A percentile compares a stretch with the other conserved stretches of the same genome.
Evolutionary conservation across 148 eudicot species (phyloP).

Genomic region (Chenopodium berlandieri): DNA sequence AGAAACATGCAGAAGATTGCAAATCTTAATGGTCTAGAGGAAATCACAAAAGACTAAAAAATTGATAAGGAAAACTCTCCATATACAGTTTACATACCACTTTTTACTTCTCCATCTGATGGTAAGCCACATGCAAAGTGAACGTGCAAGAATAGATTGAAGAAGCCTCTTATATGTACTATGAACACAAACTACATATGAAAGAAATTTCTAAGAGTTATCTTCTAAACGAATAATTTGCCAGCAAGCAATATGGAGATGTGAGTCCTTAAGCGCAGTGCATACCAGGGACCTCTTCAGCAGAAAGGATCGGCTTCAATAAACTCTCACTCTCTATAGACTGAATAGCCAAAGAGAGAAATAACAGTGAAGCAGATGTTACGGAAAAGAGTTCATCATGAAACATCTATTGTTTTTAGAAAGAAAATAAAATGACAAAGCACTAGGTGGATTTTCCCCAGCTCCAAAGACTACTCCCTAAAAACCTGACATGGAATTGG

Average conservation of each 20-base stretch:
- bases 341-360: constrained; percentile 39
- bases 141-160: constrained; percentile 61
- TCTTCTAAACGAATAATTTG: not conserved
- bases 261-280: not conserved
- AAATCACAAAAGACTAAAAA: not conserved
- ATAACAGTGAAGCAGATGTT: not conserved
- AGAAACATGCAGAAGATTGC: not conserved
- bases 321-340: constrained; percentile 78
- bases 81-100: constrained; percentile 48
- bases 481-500: not conserved
- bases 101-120: constrained; percentile 78
- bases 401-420: not conserved
- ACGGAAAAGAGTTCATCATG: not conserved
- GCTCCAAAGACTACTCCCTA: not conserved
- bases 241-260: not conserved
- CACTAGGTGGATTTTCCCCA: not conserved
- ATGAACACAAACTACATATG: constrained; percentile 71
- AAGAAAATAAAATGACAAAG: not conserved
- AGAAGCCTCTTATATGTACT: constrained; percentile 79
- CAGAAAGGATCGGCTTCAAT: constrained; percentile 75
- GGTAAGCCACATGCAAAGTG: constrained; percentile 95
- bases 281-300: constrained; percentile 78
- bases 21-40: not conserved
- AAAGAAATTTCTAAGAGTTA: not conserved
- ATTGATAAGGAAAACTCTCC: not conserved